phyloP scores from a whole-genome alignment of 768 basidiomycete genomes.

The Suillus occidentalis region DNA sequence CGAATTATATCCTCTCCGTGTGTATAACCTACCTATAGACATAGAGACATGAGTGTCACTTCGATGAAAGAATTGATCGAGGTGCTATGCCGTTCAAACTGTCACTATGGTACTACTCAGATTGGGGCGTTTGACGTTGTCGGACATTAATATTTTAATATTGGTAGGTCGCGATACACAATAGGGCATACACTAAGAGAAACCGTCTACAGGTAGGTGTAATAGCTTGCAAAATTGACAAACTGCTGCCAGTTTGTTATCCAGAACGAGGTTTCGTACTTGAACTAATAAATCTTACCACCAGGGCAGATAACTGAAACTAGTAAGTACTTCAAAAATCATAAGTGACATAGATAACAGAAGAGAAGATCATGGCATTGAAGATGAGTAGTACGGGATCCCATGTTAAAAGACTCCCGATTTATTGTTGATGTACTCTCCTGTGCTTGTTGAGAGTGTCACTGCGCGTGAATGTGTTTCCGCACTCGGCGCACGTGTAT shows the following conservation, averaged over 20 bases:
- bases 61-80: too few species aligned
- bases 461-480: conserved; percentile 16
- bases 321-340: not conserved
- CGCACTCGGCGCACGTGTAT: conserved; percentile 22
- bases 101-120: too few species aligned
- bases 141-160: too few species aligned
- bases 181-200: not conserved
- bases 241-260: not conserved
- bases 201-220: not conserved
- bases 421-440: too few species aligned
- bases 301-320: not conserved
- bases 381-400: not conserved
- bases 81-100: too few species aligned
- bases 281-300: not conserved
- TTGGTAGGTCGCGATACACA: not conserved
- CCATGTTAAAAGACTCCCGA: too few species aligned
- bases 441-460: conserved; percentile 14
- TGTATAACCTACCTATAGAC: too few species aligned
- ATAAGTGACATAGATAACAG: not conserved
- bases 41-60: too few species aligned
- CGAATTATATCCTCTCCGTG: too few species aligned
- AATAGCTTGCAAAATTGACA: not conserved
- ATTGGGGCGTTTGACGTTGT: too few species aligned
- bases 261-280: not conserved
- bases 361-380: not conserved